Percentiles rank a stretch among this genome's conserved stretches.
Conservation (phyloP, 2,329 filamentous ascomycete genomes). For the Aureobasidium lini region DNA sequence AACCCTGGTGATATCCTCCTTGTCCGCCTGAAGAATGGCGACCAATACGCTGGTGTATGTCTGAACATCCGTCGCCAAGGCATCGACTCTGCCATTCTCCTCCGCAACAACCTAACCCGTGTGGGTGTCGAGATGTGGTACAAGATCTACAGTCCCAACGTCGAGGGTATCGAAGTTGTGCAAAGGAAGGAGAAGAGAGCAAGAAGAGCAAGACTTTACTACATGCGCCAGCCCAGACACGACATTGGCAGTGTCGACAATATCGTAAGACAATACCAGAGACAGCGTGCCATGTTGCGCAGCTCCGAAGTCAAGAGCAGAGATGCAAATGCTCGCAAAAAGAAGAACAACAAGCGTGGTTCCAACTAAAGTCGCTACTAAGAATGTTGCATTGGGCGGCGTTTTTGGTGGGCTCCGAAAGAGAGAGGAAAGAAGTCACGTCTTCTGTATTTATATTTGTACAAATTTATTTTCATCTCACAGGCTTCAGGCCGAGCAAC, state of each 20-base stretch:
- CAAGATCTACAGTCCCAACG: constrained; percentile 86
- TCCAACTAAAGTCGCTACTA: constrained; percentile 16
- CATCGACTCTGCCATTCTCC: constrained; percentile 77
- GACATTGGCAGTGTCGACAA: constrained; percentile 81
- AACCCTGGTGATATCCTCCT: constrained; percentile 86
- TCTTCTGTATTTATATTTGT: constrained; percentile 11
- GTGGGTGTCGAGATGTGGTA: constrained; percentile 95
- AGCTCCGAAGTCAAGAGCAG: constrained; percentile 22
- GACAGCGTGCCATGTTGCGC: constrained; percentile 35
- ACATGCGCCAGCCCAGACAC: constrained; percentile 81
- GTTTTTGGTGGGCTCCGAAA: background rate
- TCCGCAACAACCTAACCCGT: constrained; percentile 78
- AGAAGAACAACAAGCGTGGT: constrained; percentile 27
- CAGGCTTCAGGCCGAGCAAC: too few species aligned
- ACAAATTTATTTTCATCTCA: background rate
- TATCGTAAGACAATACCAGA: constrained; percentile 61
- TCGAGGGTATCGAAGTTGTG: constrained; percentile 88
- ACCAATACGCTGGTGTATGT: constrained; percentile 84
- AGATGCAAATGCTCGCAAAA: constrained; percentile 24
- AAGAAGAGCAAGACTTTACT: constrained; percentile 79
- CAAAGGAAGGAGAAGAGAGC: constrained; percentile 78
- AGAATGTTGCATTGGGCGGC: constrained; percentile 11
- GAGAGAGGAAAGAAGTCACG: background rate
- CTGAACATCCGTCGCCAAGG: constrained; percentile 73
- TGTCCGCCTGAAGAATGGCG: constrained; percentile 74